Conservation (phyloP, 768 basidiomycete species). For the Paxillus rubicundulus region DNA sequence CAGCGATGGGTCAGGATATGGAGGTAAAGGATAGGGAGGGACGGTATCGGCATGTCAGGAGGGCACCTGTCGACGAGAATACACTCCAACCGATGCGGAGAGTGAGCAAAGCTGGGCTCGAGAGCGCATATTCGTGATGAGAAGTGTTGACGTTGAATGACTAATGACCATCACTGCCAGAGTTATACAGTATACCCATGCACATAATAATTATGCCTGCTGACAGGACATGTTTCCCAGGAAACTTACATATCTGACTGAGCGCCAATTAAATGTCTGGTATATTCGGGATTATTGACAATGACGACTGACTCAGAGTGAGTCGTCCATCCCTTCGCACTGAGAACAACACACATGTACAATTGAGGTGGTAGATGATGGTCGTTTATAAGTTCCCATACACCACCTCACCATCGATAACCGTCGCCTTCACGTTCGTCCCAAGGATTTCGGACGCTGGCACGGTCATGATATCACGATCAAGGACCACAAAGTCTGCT, state of each 20-base stretch:
- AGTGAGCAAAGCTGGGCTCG: conserved; percentile 91
- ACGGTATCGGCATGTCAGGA: conserved; percentile 81
- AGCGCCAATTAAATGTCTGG: background rate
- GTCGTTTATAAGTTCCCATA: conserved; percentile 47
- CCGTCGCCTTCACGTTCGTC: conserved; percentile 67
- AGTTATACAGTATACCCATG: conserved; percentile 11
- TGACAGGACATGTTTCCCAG: background rate
- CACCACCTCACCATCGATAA: conserved; percentile 68
- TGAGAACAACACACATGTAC: background rate
- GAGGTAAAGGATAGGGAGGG: conserved; percentile 86
- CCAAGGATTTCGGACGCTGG: conserved; percentile 57
- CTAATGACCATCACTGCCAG: background rate
- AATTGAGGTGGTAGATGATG: background rate
- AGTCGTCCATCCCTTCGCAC: too few relatives aligned
- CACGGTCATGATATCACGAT: conserved; percentile 75
- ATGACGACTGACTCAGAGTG: background rate
- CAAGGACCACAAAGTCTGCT: conserved; percentile 85
- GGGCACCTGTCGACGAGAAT: conserved; percentile 83
- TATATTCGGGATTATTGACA: background rate
- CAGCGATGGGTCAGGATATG: conserved; percentile 69
- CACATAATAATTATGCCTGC: conserved; percentile 6
- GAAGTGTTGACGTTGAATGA: conserved; percentile 1
- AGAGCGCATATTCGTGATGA: conserved; percentile 47
- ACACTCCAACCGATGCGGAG: conserved; percentile 87
- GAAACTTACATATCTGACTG: background rate